Evolutionary conservation across 1,139 yeast species (phyloP), one percentile per base, ranked within the genome.

Genomic region (Meyerozyma carpophila): DNA sequence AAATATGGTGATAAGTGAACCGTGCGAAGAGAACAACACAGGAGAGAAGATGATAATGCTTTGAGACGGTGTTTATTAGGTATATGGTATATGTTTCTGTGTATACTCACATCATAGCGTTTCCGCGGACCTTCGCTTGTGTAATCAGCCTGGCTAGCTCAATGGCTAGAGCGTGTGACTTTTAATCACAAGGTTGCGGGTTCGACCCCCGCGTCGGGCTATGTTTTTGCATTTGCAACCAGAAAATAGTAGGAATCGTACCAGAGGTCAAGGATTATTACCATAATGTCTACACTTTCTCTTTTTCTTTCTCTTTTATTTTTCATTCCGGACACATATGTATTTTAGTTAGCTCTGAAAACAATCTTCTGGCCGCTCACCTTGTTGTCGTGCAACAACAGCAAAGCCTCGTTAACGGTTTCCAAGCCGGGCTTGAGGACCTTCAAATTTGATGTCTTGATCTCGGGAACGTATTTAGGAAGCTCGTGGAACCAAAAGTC

Each of bases 361-460:
- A 63, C 67, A 42, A 64, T 50, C 52, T 65, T 65, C 42, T 55
- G 56, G 27, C 57, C 63, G 43, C 56, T 52, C 2, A 62, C 62
- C 51, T 61, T 57, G 44, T 56, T 51, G 18, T 62, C 54, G 37
- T 45, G 50, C 42, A 61, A 55, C 47, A 65, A 54, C 8, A 51
- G 49, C 36, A 65, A 51, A 1, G 63, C 70, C 44, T 58, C 61
- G 47, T 59, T 59, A 24, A 60, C 62, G 37, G 60, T 50, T 24
- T 53, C 59, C 37, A 64, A 56, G n/a, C 70, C 70, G 8, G 55
- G 43, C 16, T 48, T 29, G 41, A 65, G 59, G 1, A 65, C 65
- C 45, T 44, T 53, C 25, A 37, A 28, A 26, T 37, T 37, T 13
- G 32, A 5, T 26, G 21, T 14, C 20, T 27, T 37, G 32, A 37